Base-by-base conservation (phyloP, 768 basidiomycete species). In the Crucibulum laeve region DNA sequence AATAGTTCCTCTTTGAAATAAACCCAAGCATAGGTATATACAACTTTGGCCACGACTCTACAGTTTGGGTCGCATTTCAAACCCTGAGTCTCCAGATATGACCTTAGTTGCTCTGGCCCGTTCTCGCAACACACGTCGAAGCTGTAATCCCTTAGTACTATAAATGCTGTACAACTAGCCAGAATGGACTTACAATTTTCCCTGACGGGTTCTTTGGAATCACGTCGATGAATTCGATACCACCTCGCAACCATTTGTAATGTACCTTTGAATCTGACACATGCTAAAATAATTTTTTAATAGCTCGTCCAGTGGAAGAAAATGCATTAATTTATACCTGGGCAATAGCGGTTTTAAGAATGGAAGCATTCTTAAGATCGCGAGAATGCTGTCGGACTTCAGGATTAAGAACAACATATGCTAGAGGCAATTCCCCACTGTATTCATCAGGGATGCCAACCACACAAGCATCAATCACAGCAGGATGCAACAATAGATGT, bases 371-470 rank as follows among this genome's bases (percentile, higher is more conserved):
- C 25, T 60, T 62, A 14, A 14, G 46, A 2, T 61, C 48, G 28
- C 59, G 51, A 19, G 42, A 44, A 15, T 63, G 47, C 33, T 61
- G 62, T 11, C 60, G 52, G 15, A 67, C 64, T 10, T 61, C 56
- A 4, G 58, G 14, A 17, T 54, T 60, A 4, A 79, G 66, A 1
- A 74, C 73, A 10, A 82, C 67, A 48, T 72, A 82, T 15, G 81
- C 82, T 48, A 77, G 53, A 0, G 82, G 82, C 4, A 80, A 54
- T 55, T 84, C 82, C 6, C 82, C 81, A 34, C 62, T 67, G 35
- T 67, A 78, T 1, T 76, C 76, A 46, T 84, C 73, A 4, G 67
- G 70, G 15, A 77, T 50, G 1, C 75, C 70, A 14, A 83, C 68
- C 4, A 83, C 77, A 44, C 79, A 77, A 6, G 61, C 65, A 40